Conservation (phyloP, 768 basidiomycete genomes). For the Lanmaoa rubissima region DNA sequence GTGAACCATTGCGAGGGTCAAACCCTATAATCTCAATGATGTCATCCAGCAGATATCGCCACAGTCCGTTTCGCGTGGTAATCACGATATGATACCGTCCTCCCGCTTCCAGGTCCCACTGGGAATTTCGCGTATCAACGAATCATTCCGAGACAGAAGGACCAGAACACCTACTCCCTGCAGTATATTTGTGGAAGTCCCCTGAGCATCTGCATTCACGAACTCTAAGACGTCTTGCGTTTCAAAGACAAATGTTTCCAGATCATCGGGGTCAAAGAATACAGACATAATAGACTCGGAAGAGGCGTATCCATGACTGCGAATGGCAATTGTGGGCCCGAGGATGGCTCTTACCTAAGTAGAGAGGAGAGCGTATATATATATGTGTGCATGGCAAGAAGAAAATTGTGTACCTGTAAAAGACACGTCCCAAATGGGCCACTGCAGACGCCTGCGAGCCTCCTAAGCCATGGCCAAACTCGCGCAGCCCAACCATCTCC, state of each 20-base stretch:
- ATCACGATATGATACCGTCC: constrained; percentile 7
- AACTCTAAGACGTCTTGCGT: constrained; percentile 11
- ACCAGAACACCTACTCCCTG: neutral
- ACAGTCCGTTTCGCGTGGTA: constrained; percentile 18
- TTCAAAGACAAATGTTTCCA: constrained; percentile 9
- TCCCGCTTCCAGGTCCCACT: constrained; percentile 14
- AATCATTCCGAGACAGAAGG: neutral
- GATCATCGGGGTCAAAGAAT: neutral
- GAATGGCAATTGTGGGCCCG: constrained; percentile 9
- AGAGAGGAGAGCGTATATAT: neutral
- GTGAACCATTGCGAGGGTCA: constrained; percentile 5
- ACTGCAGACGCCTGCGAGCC: constrained; percentile 7
- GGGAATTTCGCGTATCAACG: neutral
- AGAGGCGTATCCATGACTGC: constrained; percentile 10
- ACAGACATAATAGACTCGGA: constrained; percentile 8
- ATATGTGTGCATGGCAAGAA: neutral
- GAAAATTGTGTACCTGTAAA: neutral
- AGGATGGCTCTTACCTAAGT: constrained; percentile 7
- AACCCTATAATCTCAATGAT: constrained; percentile 16
- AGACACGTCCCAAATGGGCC: constrained; percentile 13
- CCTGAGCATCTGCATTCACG: neutral
- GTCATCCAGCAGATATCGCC: constrained; percentile 17
- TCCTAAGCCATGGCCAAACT: constrained; percentile 14
- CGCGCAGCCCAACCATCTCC: constrained; percentile 12
- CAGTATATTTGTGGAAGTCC: neutral